phyloP scores from a whole-genome alignment of 805 yeast species.

The Zygosaccharomyces bisporus region DNA sequence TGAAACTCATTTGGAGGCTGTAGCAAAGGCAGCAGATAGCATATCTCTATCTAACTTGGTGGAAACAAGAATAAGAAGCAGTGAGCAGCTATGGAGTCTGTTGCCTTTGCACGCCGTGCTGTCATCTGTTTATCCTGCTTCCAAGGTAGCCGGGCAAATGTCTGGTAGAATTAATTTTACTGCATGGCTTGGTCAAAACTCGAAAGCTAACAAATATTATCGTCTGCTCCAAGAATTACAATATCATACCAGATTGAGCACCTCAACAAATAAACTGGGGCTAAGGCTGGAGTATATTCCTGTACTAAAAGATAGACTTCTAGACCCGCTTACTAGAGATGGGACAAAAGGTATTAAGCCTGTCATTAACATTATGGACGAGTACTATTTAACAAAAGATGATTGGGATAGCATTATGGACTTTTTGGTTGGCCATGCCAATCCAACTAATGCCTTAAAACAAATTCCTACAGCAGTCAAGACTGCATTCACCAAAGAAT shows the following conservation, averaged over 20 bases:
- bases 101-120: constrained; percentile 86
- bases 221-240: constrained; percentile 83
- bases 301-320: constrained; percentile 50
- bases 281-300: constrained; percentile 76
- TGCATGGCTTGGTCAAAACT: constrained; percentile 84
- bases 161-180: constrained; percentile 74
- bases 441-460: constrained; percentile 46
- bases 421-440: constrained; percentile 65
- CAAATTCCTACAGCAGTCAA: constrained; percentile 74
- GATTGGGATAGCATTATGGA: constrained; percentile 91
- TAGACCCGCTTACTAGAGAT: constrained; percentile 51
- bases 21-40: constrained; percentile 78
- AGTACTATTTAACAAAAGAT: constrained; percentile 79
- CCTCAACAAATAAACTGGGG: constrained; percentile 71
- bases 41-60: constrained; percentile 83
- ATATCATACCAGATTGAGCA: constrained; percentile 76
- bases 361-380: constrained; percentile 73
- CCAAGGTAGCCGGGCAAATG: constrained; percentile 66
- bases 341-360: constrained; percentile 63
- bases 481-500: constrained; percentile 79
- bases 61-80: constrained; percentile 76
- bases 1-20: constrained; percentile 54
- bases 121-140: constrained; percentile 80
- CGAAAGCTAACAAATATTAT: constrained; percentile 72
- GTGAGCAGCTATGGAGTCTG: constrained; percentile 92